Base-by-base conservation (phyloP, 495 filamentous ascomycete species). In the Daldinia vernicosa region DNA sequence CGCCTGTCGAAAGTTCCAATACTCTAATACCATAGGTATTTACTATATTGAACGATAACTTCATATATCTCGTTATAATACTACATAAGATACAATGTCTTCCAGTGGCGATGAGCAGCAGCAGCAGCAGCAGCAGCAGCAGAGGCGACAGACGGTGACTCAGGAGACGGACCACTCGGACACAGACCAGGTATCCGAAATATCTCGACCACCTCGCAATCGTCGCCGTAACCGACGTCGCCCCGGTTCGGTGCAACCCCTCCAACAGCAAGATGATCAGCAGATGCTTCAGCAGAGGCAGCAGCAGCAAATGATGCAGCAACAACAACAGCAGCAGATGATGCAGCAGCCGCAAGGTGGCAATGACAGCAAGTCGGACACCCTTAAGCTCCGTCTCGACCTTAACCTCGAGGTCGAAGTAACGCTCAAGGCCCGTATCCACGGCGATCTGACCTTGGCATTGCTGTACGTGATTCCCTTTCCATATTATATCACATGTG, bases 331-430 rank as follows among this genome's bases (percentile, higher is more conserved):
- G 26, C 70, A 72, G 27, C 75, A 72, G 47, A 67, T 47, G 67
- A 65, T 56, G 47, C 50, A 66, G 19, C 61, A 72, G 37, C 68
- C 70, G 28, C 83, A 57, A 67, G 78, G 45, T 71, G 72, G 61
- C n/a, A 35, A 76, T 6, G 71, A 71, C 0, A 80, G 78, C 19
- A 84, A 84, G 30, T 84, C 80, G 9, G 89, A 93, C 73, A 89
- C 93, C 73, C 76, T 95, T 62, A 79, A 88, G 43, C 75, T 95
- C 74, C 82, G 92, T 61, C 77, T 96, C 68, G 92, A 95, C 77
- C 75, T 95, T 39, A 94, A 95, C 80, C 77, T 96, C 35, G 92
- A 95, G 75, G 88, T 95, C 70, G 90, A 94, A 81, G 87, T 96
- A 27, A 88, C 93, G 70, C 82, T 96, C 22, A 93, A 93, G 83